These are phyloP conservation scores for Lepidium sativum DNA, from an alignment of 345 rosid species.

Conservation along the genomic window DNA sequence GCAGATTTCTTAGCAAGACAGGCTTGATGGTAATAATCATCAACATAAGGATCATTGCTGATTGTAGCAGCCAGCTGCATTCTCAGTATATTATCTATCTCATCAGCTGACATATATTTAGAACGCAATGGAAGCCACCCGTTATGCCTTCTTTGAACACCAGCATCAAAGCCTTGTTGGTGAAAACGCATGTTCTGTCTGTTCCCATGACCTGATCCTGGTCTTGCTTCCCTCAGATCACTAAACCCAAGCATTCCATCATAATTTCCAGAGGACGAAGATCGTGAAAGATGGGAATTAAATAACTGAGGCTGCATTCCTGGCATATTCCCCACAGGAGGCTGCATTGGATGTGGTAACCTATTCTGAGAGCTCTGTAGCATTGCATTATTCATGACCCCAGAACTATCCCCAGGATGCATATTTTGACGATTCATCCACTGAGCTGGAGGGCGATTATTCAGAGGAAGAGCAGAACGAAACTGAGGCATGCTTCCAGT, in stretches of 20 bases:
- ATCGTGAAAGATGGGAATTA: constrained; percentile 55
- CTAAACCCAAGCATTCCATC: constrained; percentile 56
- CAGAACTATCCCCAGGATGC: constrained; percentile 64
- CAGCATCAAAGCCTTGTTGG: constrained; percentile 51
- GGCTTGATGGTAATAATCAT: constrained; percentile 96
- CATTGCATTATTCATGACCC: constrained; percentile 44
- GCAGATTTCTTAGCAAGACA: constrained; percentile 73
- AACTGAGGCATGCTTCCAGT: constrained; percentile 53
- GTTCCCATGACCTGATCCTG: constrained; percentile 53
- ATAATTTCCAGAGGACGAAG: constrained; percentile 51
- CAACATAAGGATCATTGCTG: constrained; percentile 93
- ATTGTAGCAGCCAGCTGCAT: constrained; percentile 93
- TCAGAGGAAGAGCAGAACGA: constrained; percentile 48
- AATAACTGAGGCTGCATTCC: constrained; percentile 64
- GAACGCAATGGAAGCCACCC: constrained; percentile 77
- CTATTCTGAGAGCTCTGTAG: constrained; percentile 57
- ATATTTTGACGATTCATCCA: constrained; percentile 59
- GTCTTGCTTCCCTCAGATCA: constrained; percentile 66
- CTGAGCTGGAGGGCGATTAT: constrained; percentile 48
- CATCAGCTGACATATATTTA: constrained; percentile 72
- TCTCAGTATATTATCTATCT: constrained; percentile 79
- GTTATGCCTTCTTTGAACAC: constrained; percentile 35
- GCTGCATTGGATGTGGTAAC: constrained; percentile 56
- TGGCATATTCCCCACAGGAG: constrained; percentile 50
- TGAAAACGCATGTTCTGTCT: constrained; percentile 53